Evolutionary conservation across 805 yeast species (phyloP).

Genomic region (Metschnikowia chrysomelidarum): DNA sequence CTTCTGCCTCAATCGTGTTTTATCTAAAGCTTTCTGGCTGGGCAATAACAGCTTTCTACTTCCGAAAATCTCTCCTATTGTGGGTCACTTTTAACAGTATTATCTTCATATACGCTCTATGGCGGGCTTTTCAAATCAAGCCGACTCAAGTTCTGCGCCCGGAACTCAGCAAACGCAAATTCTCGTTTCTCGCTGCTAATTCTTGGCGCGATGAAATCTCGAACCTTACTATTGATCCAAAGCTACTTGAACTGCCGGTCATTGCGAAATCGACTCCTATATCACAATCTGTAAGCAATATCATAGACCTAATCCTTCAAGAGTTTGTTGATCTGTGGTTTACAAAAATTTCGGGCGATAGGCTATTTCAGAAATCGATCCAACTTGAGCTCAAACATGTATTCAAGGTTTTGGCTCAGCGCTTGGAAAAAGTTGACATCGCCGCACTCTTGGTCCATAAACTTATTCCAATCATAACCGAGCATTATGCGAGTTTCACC

Average conservation of each 20-base stretch:
- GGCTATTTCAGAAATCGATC: slow-evolving; percentile 38
- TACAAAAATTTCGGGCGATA: slow-evolving; percentile 36
- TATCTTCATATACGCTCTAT: slow-evolving; percentile 1
- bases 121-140: neutral
- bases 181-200: slow-evolving; percentile 1
- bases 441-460: slow-evolving; percentile 56
- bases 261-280: slow-evolving; percentile 26
- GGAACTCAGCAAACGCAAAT: slow-evolving; percentile 1
- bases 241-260: slow-evolving; percentile 1
- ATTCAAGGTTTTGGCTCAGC: slow-evolving; percentile 38
- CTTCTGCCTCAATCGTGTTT: too few species aligned
- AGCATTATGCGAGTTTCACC: slow-evolving; percentile 56
- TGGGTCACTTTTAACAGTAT: slow-evolving; percentile 2
- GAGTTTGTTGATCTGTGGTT: slow-evolving; percentile 63
- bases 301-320: slow-evolving; percentile 47
- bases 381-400: slow-evolving; percentile 43
- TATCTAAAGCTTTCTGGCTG: too few species aligned
- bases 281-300: slow-evolving; percentile 50
- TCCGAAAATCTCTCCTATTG: slow-evolving; percentile 2
- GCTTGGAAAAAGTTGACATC: slow-evolving; percentile 48
- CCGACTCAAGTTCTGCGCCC: neutral
- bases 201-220: slow-evolving; percentile 1
- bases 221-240: neutral
- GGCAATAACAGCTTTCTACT: too few species aligned
- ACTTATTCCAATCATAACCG: slow-evolving; percentile 62